Evolutionary conservation across 345 rosid species (phyloP), one percentile per base, ranked within the genome.

Genomic region (Arabis alpina): DNA sequence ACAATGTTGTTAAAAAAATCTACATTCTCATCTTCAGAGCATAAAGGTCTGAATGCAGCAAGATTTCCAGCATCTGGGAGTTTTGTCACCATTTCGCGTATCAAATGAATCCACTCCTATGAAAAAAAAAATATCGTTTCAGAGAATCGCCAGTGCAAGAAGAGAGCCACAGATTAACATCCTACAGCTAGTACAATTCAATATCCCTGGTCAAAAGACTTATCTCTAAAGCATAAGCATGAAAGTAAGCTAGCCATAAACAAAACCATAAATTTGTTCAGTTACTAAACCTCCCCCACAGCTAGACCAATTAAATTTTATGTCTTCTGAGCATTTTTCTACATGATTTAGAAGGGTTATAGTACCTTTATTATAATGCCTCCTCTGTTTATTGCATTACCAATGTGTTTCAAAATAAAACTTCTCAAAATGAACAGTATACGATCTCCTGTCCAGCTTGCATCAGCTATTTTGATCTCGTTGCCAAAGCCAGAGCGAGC

Each of bases 61-160:
- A 94, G 83, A 73, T 85, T 66, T 52, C 70, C 81, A 47, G 89
- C 75, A 61, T 78, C 86, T 25, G 96, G 97, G 63, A 94, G 89
- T 75, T 88, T 89, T 77, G 79, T 76, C 65, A 84, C 91, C 92
- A 91, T 88, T 37, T 80, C 86, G 45, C 92, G 85, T 63, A 91
- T 73, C 74, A 94, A 74, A 64, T 87, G 93, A 81, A 91, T 81
- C 99, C 96, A 89, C 64, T 85, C 97, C 99, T 93, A 89, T 39
- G 59, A 68, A 42, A 75, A 76, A 62, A 34, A 62, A 34, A 11
- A 45, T 51, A 4, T 49, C 13, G 28, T 36, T 59, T 45, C 50
- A 55, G 58, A 55, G 25, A 48, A 55, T 19, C 8, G 15, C 19
- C 51, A 68, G 51, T 15, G 32, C 25, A 61, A 68, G 41, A 54